Evolutionary conservation across 2,329 filamentous ascomycete genomes (phyloP).

Genomic region (Hypoxylon sp.): DNA sequence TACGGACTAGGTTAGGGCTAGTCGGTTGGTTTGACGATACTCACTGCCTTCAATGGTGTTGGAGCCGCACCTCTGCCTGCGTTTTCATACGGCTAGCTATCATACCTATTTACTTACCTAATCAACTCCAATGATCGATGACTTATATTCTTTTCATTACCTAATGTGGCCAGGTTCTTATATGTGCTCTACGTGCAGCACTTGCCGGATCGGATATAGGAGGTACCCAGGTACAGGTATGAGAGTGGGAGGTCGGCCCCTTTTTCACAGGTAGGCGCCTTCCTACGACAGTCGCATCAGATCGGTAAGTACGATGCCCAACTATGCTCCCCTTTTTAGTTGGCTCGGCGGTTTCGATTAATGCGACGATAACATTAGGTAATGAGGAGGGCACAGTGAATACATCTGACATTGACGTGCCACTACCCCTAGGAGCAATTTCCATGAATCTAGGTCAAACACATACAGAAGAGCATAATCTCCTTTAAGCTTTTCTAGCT

Average conservation of each 20-base stretch:
- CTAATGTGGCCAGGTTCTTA: background rate
- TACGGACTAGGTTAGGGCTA: conserved; percentile 12
- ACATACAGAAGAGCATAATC: background rate
- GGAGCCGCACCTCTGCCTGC: background rate
- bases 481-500: conserved; percentile 1
- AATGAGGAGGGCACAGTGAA: background rate
- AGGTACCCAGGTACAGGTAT: too few species aligned
- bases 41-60: conserved; percentile 3
- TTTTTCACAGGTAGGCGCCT: background rate
- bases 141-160: background rate
- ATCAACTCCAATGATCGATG: conserved; percentile 19
- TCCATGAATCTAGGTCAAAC: background rate
- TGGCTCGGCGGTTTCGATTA: background rate
- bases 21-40: conserved; percentile 17
- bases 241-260: too few species aligned
- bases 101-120: conserved; percentile 15
- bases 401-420: background rate
- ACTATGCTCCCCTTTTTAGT: background rate
- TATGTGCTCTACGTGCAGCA: too few species aligned
- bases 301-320: background rate
- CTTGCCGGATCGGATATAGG: too few species aligned
- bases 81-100: background rate
- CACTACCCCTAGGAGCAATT: background rate
- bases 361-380: background rate
- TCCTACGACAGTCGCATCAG: background rate